Evolutionary conservation across 768 basidiomycete species (phyloP), one percentile per base, ranked within the genome.

Genomic region (Psilocybe subaeruginosa): DNA sequence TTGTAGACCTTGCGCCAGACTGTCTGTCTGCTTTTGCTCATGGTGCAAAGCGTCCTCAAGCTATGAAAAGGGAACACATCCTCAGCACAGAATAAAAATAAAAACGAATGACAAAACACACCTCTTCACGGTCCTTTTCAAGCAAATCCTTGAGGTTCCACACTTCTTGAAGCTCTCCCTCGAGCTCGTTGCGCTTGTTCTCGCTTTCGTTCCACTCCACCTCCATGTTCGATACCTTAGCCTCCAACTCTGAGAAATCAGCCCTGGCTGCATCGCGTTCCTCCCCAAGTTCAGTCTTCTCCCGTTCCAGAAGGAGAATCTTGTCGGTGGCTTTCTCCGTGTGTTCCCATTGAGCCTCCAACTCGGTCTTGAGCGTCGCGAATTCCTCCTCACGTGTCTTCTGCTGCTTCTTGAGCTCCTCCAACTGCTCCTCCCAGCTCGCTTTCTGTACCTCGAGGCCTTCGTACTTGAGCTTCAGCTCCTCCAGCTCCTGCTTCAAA

Each of bases 271-370:
- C 69, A 41, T 80, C 79, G 29, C 78, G 73, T 62, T 84, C 82
- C 4, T 64, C 64, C 64, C 77, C 71, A 19, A 78, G 59, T 39
- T 73, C 77, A 7, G 63, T 63, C 37, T 71, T 72, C 62, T 77
- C 77, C 56, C 70, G 74, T 68, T 81, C 75, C 37, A 79, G 62
- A 46, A 69, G 72, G 6, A 66, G 62, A 16, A 65, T 58, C 62
- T 73, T 74, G 58, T 87, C 86, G n/a, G 76, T 74, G 12, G 77
- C 72, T 60, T 77, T 76, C 73, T 90, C 88, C 7, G 89, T 85
- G 59, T 85, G 77, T 35, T 78, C 76, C 90, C 90, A 91, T 72
- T 91, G 90, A 8, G 85, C 84, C 66, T 91, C 87, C 33, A 91
- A 70, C 72, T 93, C 90, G 0, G 72, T 69, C 69, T 87, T 87